These are phyloP conservation scores for Vicia villosa DNA, from an alignment of 306 rosid genomes.

Conservation along the genomic window DNA sequence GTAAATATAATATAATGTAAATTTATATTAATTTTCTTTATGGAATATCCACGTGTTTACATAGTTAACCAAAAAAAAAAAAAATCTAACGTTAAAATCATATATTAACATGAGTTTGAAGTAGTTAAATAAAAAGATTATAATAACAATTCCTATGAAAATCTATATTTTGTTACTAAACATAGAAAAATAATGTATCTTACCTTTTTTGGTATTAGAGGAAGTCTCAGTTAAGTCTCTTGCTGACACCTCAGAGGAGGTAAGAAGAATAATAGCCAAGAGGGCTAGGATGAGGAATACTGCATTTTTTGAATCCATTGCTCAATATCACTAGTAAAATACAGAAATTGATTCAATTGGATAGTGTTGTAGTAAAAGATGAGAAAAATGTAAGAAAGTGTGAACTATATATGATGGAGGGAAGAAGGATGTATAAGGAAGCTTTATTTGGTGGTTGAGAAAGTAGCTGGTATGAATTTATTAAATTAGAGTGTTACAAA, in stretches of 20 bases:
- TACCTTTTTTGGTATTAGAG: constrained; percentile 28
- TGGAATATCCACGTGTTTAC: too few relatives aligned
- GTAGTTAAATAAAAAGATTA: too few relatives aligned
- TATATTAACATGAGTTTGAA: too few relatives aligned
- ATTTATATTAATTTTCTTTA: too few relatives aligned
- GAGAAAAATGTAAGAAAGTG: background rate
- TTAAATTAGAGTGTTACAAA: background rate
- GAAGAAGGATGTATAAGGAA: background rate
- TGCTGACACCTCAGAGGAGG: constrained; percentile 36
- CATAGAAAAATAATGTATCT: background rate
- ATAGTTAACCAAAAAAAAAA: too few relatives aligned
- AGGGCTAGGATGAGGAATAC: constrained; percentile 37
- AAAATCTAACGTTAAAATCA: too few relatives aligned
- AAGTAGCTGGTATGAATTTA: background rate
- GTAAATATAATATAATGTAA: too few relatives aligned
- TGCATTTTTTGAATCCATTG: constrained; percentile 49
- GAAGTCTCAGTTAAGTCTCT: constrained; percentile 40
- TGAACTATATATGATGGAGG: constrained; percentile 23
- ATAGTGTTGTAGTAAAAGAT: constrained; percentile 2
- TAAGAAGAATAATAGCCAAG: constrained; percentile 41
- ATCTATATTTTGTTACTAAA: too few relatives aligned
- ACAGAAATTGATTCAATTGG: background rate
- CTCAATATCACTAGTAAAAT: background rate
- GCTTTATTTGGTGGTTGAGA: background rate
- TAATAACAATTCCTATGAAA: too few relatives aligned